Percentiles rank a stretch among this genome's conserved stretches.
Evolutionary conservation across 2,329 filamentous ascomycete species (phyloP).

Genomic region (Alternaria postmessia): DNA sequence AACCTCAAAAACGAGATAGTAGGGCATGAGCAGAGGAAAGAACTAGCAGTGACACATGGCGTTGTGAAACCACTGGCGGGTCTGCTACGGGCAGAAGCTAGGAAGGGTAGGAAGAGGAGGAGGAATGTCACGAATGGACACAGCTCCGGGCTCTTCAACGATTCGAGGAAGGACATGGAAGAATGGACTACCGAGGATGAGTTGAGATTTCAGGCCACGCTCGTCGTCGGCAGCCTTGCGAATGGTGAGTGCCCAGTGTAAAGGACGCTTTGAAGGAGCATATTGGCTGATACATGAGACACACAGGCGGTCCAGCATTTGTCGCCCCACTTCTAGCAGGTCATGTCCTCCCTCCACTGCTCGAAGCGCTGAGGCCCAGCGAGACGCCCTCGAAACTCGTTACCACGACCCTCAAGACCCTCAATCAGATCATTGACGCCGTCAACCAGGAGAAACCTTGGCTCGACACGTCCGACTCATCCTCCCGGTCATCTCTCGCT

Average conservation of each 20-base stretch:
- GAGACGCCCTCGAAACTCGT: constrained; percentile 72
- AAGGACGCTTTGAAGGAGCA: neutral
- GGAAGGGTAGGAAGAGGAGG: constrained; percentile 58
- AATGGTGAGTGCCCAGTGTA: constrained; percentile 66
- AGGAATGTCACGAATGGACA: constrained; percentile 52
- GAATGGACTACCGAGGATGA: constrained; percentile 69
- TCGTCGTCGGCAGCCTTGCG: constrained; percentile 85
- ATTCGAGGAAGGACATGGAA: constrained; percentile 8
- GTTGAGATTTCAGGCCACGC: constrained; percentile 77
- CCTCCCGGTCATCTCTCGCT: constrained; percentile 64
- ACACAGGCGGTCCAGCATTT: constrained; percentile 78
- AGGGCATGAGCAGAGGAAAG: constrained; percentile 87
- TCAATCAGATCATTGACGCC: constrained; percentile 76
- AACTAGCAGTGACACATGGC: constrained; percentile 76
- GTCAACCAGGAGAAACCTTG: constrained; percentile 63
- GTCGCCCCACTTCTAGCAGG: constrained; percentile 76
- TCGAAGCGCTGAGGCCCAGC: constrained; percentile 72
- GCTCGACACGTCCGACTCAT: constrained; percentile 58
- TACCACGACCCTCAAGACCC: constrained; percentile 75
- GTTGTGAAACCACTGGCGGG: constrained; percentile 69
- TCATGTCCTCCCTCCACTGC: constrained; percentile 71
- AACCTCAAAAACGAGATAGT: constrained; percentile 88
- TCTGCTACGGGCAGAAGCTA: constrained; percentile 56
- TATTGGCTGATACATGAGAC: constrained; percentile 26
- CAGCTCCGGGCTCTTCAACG: constrained; percentile 18